Percentiles rank a stretch among this genome's conserved stretches.
phyloP scores from a whole-genome alignment of 2,329 filamentous ascomycete species.

The Ascochyta lentis region DNA sequence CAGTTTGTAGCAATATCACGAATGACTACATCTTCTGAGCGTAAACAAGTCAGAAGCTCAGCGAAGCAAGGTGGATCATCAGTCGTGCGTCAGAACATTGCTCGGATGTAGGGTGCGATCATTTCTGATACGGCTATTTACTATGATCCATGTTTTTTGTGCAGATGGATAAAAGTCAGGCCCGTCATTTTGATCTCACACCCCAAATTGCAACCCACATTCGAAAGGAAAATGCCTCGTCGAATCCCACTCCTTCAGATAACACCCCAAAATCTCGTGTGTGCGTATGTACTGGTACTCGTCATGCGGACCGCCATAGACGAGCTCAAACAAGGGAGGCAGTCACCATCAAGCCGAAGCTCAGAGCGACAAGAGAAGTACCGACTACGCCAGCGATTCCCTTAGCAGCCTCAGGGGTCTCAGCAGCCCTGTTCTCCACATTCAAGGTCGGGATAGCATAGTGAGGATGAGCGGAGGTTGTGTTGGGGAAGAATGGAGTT shows the following conservation, averaged over 20 bases:
- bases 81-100: neutral
- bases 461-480: slow-evolving; percentile 7
- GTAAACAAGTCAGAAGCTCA: no score
- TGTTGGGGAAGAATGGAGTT: slow-evolving; percentile 19
- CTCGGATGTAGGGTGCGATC: neutral
- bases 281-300: neutral
- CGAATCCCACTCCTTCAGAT: neutral
- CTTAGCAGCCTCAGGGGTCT: slow-evolving; percentile 1
- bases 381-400: slow-evolving; percentile 7
- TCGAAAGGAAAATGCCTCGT: slow-evolving; percentile 1
- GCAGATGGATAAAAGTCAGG: neutral
- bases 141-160: neutral
- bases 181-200: neutral
- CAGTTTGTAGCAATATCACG: no score
- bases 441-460: slow-evolving; percentile 18
- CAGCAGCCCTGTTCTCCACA: slow-evolving; percentile 6
- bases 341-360: slow-evolving; percentile 12
- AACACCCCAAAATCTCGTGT: neutral
- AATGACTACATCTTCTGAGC: no score
- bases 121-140: neutral
- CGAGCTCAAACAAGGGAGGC: slow-evolving; percentile 8
- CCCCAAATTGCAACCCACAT: slow-evolving; percentile 4
- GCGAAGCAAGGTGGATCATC: neutral
- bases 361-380: slow-evolving; percentile 11
- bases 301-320: neutral